Conservation (phyloP, 2,329 filamentous ascomycete genomes). For the Colletotrichum lindemuthianum region DNA sequence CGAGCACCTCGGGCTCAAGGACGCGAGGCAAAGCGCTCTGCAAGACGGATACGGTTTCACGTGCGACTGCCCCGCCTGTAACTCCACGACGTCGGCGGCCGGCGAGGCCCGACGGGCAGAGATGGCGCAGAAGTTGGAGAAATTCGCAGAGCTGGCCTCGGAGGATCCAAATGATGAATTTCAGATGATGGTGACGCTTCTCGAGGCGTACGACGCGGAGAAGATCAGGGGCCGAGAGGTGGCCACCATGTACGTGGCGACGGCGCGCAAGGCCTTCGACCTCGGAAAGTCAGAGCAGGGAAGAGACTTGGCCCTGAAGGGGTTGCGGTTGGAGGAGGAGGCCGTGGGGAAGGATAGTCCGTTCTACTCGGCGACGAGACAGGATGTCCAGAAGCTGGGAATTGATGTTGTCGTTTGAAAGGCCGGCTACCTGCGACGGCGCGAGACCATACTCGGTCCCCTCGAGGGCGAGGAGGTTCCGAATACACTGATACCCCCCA, state of each 20-base stretch:
- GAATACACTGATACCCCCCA: too few relatives aligned
- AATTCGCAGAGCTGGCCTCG: conserved; percentile 13
- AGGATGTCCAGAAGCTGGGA: conserved; percentile 7
- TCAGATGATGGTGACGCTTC: conserved; percentile 13
- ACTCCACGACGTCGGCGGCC: conserved; percentile 1
- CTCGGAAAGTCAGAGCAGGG: background rate
- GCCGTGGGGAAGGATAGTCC: conserved; percentile 32
- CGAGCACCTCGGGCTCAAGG: conserved; percentile 18
- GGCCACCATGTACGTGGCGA: conserved; percentile 17
- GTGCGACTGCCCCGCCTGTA: conserved; percentile 21
- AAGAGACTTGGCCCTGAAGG: conserved; percentile 11
- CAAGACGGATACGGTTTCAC: conserved; percentile 20
- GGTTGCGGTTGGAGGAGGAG: conserved; percentile 23
- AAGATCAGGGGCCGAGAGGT: conserved; percentile 26
- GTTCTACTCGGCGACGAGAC: conserved; percentile 14
- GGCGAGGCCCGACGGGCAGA: conserved; percentile 18
- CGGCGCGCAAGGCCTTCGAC: conserved; percentile 15
- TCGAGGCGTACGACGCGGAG: conserved; percentile 23
- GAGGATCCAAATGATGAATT: conserved; percentile 10
- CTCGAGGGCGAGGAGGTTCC: too few relatives aligned
- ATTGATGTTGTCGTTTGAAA: background rate
- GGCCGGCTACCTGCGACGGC: background rate
- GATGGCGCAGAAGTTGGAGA: conserved; percentile 1
- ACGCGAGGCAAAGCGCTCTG: conserved; percentile 8
- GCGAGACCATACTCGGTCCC: background rate